A percentile compares a stretch with the other conserved stretches of the same genome.
phyloP scores from a whole-genome alignment of 2,329 filamentous ascomycete species.

The Colletotrichum brevisporum region DNA sequence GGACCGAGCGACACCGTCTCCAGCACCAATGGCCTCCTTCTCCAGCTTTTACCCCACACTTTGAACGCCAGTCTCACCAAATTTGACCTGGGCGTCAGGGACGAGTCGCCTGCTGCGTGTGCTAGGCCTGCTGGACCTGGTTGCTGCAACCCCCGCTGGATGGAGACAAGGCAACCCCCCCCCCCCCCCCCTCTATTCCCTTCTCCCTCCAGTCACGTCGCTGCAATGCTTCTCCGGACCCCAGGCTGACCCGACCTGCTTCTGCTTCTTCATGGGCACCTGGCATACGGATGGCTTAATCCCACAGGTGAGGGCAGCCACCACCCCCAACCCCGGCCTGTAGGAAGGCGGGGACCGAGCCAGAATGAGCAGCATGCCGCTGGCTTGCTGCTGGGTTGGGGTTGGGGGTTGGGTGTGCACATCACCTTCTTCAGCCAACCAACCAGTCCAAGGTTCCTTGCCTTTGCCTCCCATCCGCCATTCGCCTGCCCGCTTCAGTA shows the following conservation, averaged over 20 bases:
- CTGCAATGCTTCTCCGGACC: constrained; percentile 37
- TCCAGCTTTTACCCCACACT: constrained; percentile 35
- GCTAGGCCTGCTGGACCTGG: constrained; percentile 4
- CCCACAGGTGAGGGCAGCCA: constrained; percentile 10
- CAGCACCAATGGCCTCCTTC: constrained; percentile 11
- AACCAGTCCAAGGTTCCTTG: constrained; percentile 10
- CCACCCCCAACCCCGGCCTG: constrained; percentile 4
- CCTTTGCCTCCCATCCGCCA: not conserved
- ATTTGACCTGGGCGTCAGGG: constrained; percentile 20
- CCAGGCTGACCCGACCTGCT: constrained; percentile 24
- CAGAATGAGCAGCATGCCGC: constrained; percentile 29
- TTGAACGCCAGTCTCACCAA: constrained; percentile 2
- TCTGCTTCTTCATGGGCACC: constrained; percentile 3
- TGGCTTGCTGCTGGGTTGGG: not conserved
- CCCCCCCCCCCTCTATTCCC: not conserved
- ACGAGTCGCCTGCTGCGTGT: constrained; percentile 18
- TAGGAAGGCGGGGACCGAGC: constrained; percentile 33
- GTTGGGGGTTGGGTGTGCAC: constrained; percentile 27
- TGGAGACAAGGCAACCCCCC: constrained; percentile 4
- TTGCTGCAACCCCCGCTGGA: constrained; percentile 21
- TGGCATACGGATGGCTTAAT: constrained; percentile 24
- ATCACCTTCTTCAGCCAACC: not conserved
- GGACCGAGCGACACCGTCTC: not conserved
- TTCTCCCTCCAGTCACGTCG: constrained; percentile 34
- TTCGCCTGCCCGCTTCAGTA: constrained; percentile 5